Base-by-base conservation (phyloP, 306 rosid species). In the Abrus pulchellus region DNA sequence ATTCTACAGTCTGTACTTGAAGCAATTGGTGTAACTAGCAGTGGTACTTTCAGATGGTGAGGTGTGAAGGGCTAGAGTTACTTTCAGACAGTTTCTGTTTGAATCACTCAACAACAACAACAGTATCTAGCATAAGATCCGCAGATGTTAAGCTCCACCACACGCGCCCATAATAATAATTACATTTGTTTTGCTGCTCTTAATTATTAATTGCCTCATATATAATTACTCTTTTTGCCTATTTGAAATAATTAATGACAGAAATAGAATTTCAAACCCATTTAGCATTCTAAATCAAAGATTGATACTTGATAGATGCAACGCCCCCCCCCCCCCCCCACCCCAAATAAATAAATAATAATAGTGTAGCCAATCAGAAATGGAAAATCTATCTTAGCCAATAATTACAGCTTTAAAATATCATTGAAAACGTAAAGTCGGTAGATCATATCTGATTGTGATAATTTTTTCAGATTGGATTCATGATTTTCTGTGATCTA, bases 391-490 rank as follows among this genome's bases (percentile, higher is more conserved):
- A 75, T 68, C 57, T 80, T 80, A 67, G 75, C 75, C 80, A 65
- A 83, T 83, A 79, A 77, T 87, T 68, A 52, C 83, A 82, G 48
- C 66, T 57, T 66, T 81, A 80, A 87, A 85, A 79, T 81, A 88
- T 66, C 77, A 91, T 74, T 60, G 79, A 66, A 82, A 85, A 85
- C 76, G 83, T 74, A 80, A 88, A 91, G 94, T 93, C 97, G 97
- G 97, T 88, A 74, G 90, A 88, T 91, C 90, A 87, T 84, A 91
- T 93, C 86, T 72, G 76, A 83, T 81, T 84, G 92, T 85, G 85
- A 89, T 89, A 89, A 91, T 90, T 90, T 87, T 76, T 68, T 83
- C 77, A 83, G 90, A 91, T 90, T 86, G 87, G 82, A 66, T 65
- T 87, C 85, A 86, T 86, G 67, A 88, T 84, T 84, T 69, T 73